These are phyloP conservation scores for Steccherinum ochraceum DNA, from an alignment of 768 basidiomycete species.

Conservation along the genomic window DNA sequence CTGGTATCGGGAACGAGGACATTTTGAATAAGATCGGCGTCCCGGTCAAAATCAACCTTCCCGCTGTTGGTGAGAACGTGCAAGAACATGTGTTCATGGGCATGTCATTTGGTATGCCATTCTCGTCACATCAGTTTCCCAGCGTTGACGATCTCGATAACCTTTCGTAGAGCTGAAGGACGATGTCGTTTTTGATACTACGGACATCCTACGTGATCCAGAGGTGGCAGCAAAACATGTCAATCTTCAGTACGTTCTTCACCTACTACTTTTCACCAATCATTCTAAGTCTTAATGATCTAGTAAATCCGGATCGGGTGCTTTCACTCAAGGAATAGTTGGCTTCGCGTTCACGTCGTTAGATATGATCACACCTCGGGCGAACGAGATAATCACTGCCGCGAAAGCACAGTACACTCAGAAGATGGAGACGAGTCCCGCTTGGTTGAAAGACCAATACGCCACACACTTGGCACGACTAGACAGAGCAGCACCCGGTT, in stretches of 20 bases:
- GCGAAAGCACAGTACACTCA: conserved; percentile 1
- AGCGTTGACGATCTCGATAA: neutral
- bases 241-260: conserved; percentile 3
- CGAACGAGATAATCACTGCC: neutral
- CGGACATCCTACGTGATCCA: conserved; percentile 10
- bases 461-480: conserved; percentile 16
- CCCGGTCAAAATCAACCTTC: conserved; percentile 30
- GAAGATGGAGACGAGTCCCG: conserved; percentile 4
- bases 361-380: conserved; percentile 1
- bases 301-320: conserved; percentile 2
- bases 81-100: conserved; percentile 34
- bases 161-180: conserved; percentile 11
- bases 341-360: conserved; percentile 5
- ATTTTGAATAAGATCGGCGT: conserved; percentile 29
- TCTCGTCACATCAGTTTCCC: neutral
- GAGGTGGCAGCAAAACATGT: conserved; percentile 4
- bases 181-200: conserved; percentile 7
- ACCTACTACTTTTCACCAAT: no score
- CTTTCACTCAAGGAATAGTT: conserved; percentile 7
- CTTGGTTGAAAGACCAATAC: conserved; percentile 20
- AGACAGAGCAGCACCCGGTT: conserved; percentile 11
- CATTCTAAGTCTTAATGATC: neutral
- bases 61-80: conserved; percentile 41
- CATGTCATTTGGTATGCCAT: conserved; percentile 16
- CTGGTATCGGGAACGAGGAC: conserved; percentile 37